These are phyloP conservation scores for Artemisia argyi DNA, from an alignment of 129 eudicot genomes.

Conservation along the genomic window DNA sequence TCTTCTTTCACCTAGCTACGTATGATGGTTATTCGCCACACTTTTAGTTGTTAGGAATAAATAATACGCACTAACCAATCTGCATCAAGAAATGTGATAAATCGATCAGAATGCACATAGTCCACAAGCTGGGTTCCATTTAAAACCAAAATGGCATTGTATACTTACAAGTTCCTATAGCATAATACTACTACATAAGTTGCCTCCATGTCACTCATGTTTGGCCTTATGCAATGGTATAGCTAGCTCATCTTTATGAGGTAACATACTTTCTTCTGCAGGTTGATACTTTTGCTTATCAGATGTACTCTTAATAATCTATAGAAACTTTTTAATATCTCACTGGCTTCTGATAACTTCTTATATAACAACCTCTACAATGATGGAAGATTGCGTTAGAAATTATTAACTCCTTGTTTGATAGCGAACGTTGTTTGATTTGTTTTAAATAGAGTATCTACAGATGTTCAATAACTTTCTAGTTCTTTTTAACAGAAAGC, in stretches of 20 bases:
- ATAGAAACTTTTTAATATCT: too few relatives aligned
- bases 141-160: conserved; percentile 3
- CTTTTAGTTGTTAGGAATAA: conserved; percentile 16
- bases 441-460: too few relatives aligned
- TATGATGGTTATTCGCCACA: conserved; percentile 27
- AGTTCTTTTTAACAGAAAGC: too few relatives aligned
- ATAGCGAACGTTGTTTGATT: neutral
- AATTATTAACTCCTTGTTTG: neutral
- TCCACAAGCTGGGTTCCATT: conserved; percentile 25
- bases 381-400: neutral
- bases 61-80: conserved; percentile 25
- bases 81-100: conserved; percentile 32
- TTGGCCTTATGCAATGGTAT: conserved; percentile 33
- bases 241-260: conserved; percentile 5
- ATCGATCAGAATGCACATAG: conserved; percentile 27
- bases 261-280: conserved; percentile 8
- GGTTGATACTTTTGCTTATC: neutral
- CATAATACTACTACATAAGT: conserved; percentile 25
- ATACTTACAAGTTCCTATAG: conserved; percentile 10
- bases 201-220: conserved; percentile 34
- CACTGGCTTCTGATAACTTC: neutral
- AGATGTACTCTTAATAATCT: neutral
- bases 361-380: neutral
- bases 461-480: too few relatives aligned
- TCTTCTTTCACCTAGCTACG: conserved; percentile 18